phyloP scores from a whole-genome alignment of 2,329 filamentous ascomycete genomes.

The Botrytis fabae region DNA sequence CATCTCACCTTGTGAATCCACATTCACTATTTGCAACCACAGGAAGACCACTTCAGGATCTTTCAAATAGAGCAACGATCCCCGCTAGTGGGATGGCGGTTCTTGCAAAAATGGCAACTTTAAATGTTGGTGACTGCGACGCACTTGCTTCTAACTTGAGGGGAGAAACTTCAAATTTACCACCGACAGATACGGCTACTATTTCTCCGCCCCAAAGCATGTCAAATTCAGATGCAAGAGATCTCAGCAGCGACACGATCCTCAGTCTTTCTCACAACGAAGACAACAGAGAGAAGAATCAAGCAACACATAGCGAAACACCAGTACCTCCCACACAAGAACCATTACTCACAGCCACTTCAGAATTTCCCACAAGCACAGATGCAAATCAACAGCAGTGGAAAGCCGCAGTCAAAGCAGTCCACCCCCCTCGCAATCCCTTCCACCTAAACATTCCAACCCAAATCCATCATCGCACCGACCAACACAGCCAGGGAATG shows the following conservation, averaged over 20 bases:
- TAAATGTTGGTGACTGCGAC: neutral
- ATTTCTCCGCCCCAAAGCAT: neutral
- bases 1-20: neutral
- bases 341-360: neutral
- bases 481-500: neutral
- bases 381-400: constrained; percentile 1
- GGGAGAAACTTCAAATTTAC: neutral
- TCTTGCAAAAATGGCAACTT: neutral
- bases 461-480: neutral
- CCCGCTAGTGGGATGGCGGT: neutral
- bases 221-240: neutral
- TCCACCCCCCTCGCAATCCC: neutral
- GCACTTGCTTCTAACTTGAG: neutral
- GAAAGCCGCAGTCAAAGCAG: neutral
- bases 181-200: neutral
- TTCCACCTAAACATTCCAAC: neutral
- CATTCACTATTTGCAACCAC: neutral
- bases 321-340: neutral
- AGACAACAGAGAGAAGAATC: neutral
- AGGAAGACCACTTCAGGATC: too few species aligned
- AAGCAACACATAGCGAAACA: neutral
- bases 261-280: neutral
- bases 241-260: neutral
- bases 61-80: neutral
- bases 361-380: constrained; percentile 7